Percentiles rank a stretch among this genome's conserved stretches.
phyloP scores from a whole-genome alignment of 179 eudicot species.

The Amaranthus tricolor region DNA sequence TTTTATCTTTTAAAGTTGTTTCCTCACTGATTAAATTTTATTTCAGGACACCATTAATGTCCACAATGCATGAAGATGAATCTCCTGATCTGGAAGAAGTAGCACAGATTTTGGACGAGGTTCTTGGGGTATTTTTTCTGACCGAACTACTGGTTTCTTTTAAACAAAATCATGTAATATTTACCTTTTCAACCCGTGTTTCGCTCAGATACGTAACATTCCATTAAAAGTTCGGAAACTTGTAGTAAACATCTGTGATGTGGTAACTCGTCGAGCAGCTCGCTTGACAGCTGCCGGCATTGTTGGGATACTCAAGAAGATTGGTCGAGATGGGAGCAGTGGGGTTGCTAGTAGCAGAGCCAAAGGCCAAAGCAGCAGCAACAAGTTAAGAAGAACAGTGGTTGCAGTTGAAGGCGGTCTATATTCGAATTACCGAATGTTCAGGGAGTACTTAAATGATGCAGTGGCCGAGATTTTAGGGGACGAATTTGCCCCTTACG shows the following conservation, averaged over 20 bases:
- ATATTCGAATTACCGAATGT: conserved; percentile 56
- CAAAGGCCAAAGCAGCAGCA: conserved; percentile 38
- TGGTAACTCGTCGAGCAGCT: conserved; percentile 43
- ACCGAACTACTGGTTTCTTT: neutral
- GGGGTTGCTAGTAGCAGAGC: conserved; percentile 55
- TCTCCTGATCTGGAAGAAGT: conserved; percentile 68
- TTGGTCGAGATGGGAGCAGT: conserved; percentile 60
- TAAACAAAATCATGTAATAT: neutral
- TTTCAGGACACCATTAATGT: conserved; percentile 68
- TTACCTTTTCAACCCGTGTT: neutral
- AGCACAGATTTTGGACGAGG: conserved; percentile 62
- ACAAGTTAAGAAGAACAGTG: conserved; percentile 37
- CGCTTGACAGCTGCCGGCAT: conserved; percentile 49
- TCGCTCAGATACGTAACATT: conserved; percentile 31
- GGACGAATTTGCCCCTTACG: conserved; percentile 60
- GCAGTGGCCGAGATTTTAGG: conserved; percentile 78
- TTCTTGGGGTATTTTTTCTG: conserved; percentile 34
- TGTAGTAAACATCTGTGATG: conserved; percentile 42
- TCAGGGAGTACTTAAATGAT: conserved; percentile 75
- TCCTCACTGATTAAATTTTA: conserved; percentile 5
- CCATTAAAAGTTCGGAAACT: conserved; percentile 40
- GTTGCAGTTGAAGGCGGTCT: conserved; percentile 45
- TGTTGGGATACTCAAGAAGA: conserved; percentile 44
- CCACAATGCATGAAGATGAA: conserved; percentile 83
- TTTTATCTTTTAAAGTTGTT: neutral